A percentile compares a stretch with the other conserved stretches of the same genome.
phyloP scores from a whole-genome alignment of 1,284 basidiomycete genomes.

The Melampsora larici-populina region DNA sequence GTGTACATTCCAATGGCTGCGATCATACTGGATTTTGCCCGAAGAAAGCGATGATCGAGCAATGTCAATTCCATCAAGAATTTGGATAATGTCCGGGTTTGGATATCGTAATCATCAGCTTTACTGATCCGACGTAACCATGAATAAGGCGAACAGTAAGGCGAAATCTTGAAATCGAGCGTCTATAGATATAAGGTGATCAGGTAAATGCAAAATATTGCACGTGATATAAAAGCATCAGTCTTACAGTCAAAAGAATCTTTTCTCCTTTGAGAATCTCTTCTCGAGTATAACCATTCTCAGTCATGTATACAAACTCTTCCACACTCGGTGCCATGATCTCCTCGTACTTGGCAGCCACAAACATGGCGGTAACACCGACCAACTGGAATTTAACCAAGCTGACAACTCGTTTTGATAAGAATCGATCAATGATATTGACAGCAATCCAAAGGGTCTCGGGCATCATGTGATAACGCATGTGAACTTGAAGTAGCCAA shows the following conservation, averaged over 20 bases:
- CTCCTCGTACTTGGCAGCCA: slow-evolving; percentile 66
- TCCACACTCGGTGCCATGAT: slow-evolving; percentile 64
- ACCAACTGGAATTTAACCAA: slow-evolving; percentile 65
- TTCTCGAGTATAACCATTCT: slow-evolving; percentile 85
- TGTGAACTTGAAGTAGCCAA: slow-evolving; percentile 64
- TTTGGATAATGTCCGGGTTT: slow-evolving; percentile 93
- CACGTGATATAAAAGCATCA: not conserved
- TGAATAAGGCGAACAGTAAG: slow-evolving; percentile 98
- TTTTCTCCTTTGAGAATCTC: slow-evolving; percentile 97
- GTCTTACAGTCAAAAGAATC: slow-evolving; percentile 71
- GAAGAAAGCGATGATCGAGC: slow-evolving; percentile 86
- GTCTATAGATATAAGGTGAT: slow-evolving; percentile 57
- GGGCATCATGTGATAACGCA: slow-evolving; percentile 66
- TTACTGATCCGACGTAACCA: slow-evolving; percentile 99
- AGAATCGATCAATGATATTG: slow-evolving; percentile 66
- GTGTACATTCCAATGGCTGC: slow-evolving; percentile 99
- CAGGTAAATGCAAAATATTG: not conserved
- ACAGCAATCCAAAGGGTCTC: slow-evolving; percentile 68
- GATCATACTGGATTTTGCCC: slow-evolving; percentile 86
- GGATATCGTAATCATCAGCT: slow-evolving; percentile 98
- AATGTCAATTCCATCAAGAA: slow-evolving; percentile 96
- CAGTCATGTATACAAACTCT: slow-evolving; percentile 96
- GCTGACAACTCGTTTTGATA: slow-evolving; percentile 63
- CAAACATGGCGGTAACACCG: slow-evolving; percentile 65
- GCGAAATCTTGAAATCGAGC: slow-evolving; percentile 89